A percentile compares a stretch with the other conserved stretches of the same genome.
These are phyloP conservation scores for Fusarium sterilihyphosum DNA, from an alignment of 2,329 filamentous ascomycete genomes.

Conservation along the genomic window DNA sequence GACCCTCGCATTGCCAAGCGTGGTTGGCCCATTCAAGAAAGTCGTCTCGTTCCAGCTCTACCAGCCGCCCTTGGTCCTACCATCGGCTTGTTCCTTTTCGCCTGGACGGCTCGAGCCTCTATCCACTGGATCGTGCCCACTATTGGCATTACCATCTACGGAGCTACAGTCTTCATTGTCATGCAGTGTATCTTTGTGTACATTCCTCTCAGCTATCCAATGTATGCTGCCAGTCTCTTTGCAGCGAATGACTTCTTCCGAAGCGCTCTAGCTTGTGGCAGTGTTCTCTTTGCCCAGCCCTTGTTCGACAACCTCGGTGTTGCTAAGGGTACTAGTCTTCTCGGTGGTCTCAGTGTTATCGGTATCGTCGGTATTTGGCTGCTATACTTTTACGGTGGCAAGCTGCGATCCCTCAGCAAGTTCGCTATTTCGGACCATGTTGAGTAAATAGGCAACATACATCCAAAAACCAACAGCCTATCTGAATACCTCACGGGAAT, in stretches of 20 bases:
- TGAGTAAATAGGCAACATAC: slow-evolving; percentile 8
- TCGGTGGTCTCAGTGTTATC: slow-evolving; percentile 64
- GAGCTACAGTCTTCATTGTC: slow-evolving; percentile 61
- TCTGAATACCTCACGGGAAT: not conserved
- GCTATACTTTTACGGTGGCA: slow-evolving; percentile 66
- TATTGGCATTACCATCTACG: slow-evolving; percentile 67
- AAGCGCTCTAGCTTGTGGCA: slow-evolving; percentile 66
- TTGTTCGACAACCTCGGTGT: slow-evolving; percentile 69
- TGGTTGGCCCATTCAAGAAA: slow-evolving; percentile 63
- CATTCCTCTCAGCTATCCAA: slow-evolving; percentile 64
- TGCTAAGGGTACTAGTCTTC: slow-evolving; percentile 63
- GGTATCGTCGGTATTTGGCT: slow-evolving; percentile 68
- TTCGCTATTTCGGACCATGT: slow-evolving; percentile 58
- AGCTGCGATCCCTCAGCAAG: slow-evolving; percentile 64
- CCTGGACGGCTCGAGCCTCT: slow-evolving; percentile 62
- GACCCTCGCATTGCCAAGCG: slow-evolving; percentile 59
- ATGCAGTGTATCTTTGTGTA: slow-evolving; percentile 71
- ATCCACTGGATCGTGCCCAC: slow-evolving; percentile 66
- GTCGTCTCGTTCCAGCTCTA: slow-evolving; percentile 65
- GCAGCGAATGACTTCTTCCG: slow-evolving; percentile 70
- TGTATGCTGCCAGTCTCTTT: slow-evolving; percentile 68
- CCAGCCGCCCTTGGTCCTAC: slow-evolving; percentile 62
- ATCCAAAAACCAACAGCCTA: not conserved
- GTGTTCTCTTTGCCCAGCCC: slow-evolving; percentile 68
- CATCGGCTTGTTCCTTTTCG: slow-evolving; percentile 69